Conservation (phyloP, 2,329 filamentous ascomycete species). For the Paraconiothyrium sp. region DNA sequence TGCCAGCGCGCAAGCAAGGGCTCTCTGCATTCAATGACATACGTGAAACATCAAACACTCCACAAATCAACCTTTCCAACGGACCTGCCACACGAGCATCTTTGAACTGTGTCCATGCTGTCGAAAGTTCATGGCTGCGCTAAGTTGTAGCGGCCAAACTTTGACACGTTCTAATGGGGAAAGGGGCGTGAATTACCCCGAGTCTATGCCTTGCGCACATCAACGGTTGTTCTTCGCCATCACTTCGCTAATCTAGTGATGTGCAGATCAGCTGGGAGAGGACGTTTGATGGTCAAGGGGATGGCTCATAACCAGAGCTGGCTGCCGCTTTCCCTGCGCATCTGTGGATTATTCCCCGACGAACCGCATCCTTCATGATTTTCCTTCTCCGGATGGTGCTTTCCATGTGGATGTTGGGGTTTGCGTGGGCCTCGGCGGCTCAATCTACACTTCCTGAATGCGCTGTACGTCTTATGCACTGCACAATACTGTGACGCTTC, state of each 20-base stretch:
- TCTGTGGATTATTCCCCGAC: background rate
- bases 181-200: background rate
- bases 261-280: background rate
- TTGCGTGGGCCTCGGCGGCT: background rate
- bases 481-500: background rate
- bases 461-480: background rate
- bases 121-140: background rate
- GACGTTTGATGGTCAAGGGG: background rate
- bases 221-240: background rate
- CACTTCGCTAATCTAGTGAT: background rate
- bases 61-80: background rate
- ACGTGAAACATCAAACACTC: background rate
- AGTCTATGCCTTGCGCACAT: background rate
- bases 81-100: background rate
- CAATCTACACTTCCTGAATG: conserved; percentile 5
- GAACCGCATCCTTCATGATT: background rate
- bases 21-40: background rate
- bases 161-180: background rate
- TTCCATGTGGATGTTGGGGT: background rate
- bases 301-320: background rate
- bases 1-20: too few relatives aligned
- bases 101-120: background rate
- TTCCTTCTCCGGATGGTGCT: background rate
- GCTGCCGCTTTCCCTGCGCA: conserved; percentile 4
- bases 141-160: background rate